Conservation (phyloP, 2,329 filamentous ascomycete genomes). For the Cordyceps javanica region DNA sequence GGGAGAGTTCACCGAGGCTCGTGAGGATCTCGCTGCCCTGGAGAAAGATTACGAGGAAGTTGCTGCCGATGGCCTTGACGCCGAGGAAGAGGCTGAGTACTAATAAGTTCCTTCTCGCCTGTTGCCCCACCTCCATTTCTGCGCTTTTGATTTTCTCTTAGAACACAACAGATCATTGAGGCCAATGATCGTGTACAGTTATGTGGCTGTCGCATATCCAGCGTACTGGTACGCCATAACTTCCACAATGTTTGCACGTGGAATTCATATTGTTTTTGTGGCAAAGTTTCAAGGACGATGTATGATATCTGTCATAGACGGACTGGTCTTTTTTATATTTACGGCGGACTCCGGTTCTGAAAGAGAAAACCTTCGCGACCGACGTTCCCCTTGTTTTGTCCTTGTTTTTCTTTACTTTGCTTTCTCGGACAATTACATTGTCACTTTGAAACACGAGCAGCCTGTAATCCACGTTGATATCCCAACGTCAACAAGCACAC, state of each 20-base stretch:
- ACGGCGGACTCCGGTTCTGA: not conserved
- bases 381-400: slow-evolving; percentile 17
- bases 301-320: not conserved
- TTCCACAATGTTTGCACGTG: not conserved
- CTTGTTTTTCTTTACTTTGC: slow-evolving; percentile 1
- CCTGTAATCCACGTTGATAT: slow-evolving; percentile 28
- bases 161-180: not conserved
- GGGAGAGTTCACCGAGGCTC: slow-evolving; percentile 81
- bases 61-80: slow-evolving; percentile 62
- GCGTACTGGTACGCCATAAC: not conserved
- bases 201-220: not conserved
- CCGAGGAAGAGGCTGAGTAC: slow-evolving; percentile 69
- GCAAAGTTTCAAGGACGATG: not conserved
- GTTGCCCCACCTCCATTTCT: not conserved
- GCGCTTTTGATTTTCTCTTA: not conserved
- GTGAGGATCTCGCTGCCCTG: slow-evolving; percentile 77
- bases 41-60: slow-evolving; percentile 88
- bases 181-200: not conserved
- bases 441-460: slow-evolving; percentile 21
- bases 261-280: not conserved
- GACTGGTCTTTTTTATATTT: slow-evolving; percentile 7
- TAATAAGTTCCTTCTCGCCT: slow-evolving; percentile 51
- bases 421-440: not conserved
- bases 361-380: not conserved
- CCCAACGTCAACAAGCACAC: slow-evolving; percentile 11